Conservation (phyloP, 371 early-diverging fungal genomes). For the Zychaea mexicana region DNA sequence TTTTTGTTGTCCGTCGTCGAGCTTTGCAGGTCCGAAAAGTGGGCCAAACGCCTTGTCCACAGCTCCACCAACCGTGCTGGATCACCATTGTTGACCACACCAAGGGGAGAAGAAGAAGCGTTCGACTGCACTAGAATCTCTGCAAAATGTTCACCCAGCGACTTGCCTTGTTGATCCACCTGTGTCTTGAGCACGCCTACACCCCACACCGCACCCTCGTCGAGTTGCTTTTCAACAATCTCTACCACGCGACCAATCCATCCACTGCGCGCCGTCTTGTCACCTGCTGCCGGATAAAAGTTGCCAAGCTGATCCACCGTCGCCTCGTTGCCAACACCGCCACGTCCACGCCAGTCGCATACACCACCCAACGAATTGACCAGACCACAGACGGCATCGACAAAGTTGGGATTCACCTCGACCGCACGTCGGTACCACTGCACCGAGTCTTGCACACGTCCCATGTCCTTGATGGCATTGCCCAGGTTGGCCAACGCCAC, state of each 20-base stretch:
- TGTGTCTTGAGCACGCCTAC: constrained; percentile 39
- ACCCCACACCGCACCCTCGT: constrained; percentile 66
- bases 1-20: constrained; percentile 26
- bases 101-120: too few relatives aligned
- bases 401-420: constrained; percentile 86
- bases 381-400: constrained; percentile 90
- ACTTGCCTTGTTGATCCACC: constrained; percentile 9
- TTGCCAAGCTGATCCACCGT: constrained; percentile 42
- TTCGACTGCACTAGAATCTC: constrained; percentile 28
- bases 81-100: not conserved
- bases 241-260: constrained; percentile 81
- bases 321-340: constrained; percentile 51
- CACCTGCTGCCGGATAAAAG: constrained; percentile 23
- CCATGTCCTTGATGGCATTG: constrained; percentile 89
- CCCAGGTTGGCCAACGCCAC: constrained; percentile 92
- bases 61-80: constrained; percentile 10
- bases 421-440: constrained; percentile 86
- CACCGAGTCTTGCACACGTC: constrained; percentile 87
- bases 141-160: constrained; percentile 33
- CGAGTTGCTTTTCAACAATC: constrained; percentile 80
- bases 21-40: constrained; percentile 15
- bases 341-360: constrained; percentile 90
- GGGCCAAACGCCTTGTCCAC: constrained; percentile 35
- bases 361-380: constrained; percentile 87
- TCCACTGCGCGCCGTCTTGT: constrained; percentile 48